Percentiles rank a stretch among this genome's conserved stretches.
Conservation (phyloP, 2,329 filamentous ascomycete genomes). For the Epichloe gansuensis region DNA sequence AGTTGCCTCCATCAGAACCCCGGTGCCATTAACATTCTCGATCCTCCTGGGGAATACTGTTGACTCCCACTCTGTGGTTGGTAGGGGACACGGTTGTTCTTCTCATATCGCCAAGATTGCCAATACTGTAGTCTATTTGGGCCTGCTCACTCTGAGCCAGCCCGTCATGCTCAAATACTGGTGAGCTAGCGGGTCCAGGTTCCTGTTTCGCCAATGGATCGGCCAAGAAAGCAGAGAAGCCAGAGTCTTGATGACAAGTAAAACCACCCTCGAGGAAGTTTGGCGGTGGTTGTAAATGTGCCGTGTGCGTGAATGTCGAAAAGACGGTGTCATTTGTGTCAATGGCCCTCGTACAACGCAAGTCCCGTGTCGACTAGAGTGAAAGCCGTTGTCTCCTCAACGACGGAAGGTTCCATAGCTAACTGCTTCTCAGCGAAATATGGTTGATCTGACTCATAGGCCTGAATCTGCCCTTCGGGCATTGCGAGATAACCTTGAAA, state of each 20-base stretch:
- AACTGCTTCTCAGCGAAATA: constrained; percentile 13
- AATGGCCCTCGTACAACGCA: neutral
- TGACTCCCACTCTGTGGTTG: neutral
- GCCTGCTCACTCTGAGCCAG: neutral
- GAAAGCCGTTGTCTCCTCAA: neutral
- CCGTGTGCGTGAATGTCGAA: neutral
- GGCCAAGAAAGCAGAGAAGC: neutral
- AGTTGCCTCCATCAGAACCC: neutral
- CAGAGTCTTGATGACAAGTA: neutral
- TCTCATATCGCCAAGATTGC: neutral
- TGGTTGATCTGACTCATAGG: constrained; percentile 18
- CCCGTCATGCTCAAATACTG: neutral
- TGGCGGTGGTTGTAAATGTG: neutral
- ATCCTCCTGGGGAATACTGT: neutral
- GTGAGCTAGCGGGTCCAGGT: neutral
- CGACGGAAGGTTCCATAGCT: neutral
- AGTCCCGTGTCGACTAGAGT: neutral
- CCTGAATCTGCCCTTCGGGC: constrained; percentile 12
- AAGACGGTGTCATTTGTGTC: neutral
- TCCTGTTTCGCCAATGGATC: constrained; percentile 3
- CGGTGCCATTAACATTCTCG: neutral
- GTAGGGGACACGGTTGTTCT: neutral
- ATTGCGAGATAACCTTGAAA: constrained; percentile 23
- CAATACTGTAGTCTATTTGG: neutral
- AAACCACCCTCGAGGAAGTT: neutral